These are phyloP conservation scores for Fusarium caatingaense DNA, from an alignment of 2,329 filamentous ascomycete species.

Conservation along the genomic window DNA sequence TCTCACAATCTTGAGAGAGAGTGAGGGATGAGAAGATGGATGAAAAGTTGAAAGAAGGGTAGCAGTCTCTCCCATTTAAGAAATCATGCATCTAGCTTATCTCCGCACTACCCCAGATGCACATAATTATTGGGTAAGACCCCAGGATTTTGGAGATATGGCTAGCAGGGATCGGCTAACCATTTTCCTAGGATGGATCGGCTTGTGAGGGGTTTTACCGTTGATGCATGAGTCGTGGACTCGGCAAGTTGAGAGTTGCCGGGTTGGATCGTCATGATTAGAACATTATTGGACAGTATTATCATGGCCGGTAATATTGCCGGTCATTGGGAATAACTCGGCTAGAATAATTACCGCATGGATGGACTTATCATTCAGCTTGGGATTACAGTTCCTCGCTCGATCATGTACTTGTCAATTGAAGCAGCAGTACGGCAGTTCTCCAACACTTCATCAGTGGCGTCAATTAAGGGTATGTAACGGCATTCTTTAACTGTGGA, in stretches of 20 bases:
- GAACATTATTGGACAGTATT: not conserved
- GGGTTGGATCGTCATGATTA: not conserved
- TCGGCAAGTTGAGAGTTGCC: constrained; percentile 26
- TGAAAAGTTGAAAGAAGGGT: not conserved
- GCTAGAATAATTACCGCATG: not conserved
- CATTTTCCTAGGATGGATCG: constrained; percentile 19
- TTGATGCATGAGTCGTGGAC: constrained; percentile 21
- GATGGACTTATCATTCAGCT: not conserved
- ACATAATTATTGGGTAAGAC: constrained; percentile 20
- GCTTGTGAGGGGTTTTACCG: constrained; percentile 36
- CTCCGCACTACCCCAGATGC: constrained; percentile 39
- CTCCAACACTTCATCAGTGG: not conserved
- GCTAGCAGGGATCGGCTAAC: constrained; percentile 12
- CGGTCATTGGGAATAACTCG: not conserved
- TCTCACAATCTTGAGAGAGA: no score
- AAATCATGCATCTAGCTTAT: constrained; percentile 13
- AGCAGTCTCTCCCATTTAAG: constrained; percentile 24
- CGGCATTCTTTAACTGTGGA: not conserved
- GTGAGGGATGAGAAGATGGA: not conserved
- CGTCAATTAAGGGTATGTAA: not conserved
- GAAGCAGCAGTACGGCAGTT: rapidly evolving
- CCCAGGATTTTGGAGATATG: constrained; percentile 26
- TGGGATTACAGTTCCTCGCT: no score
- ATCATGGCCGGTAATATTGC: not conserved
- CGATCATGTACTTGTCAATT: not conserved